phyloP scores from a whole-genome alignment of 164 flowering plant genomes.

The Liriodendron chinense region DNA sequence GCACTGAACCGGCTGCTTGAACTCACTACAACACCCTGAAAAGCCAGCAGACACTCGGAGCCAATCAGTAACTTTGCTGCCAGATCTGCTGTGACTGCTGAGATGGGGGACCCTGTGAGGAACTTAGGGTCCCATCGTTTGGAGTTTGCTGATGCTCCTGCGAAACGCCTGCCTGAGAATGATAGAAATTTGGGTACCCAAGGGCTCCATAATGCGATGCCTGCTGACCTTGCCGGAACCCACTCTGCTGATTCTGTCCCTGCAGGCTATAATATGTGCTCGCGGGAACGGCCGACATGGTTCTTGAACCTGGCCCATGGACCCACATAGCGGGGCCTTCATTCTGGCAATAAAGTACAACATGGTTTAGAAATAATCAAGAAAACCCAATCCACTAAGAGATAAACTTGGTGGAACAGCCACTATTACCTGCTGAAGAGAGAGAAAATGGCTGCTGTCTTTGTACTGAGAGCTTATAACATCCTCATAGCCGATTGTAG shows the following conservation, averaged over 20 bases:
- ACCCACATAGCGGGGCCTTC: slow-evolving; percentile 75
- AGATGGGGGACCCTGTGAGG: slow-evolving; percentile 62
- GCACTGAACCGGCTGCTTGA: slow-evolving; percentile 27
- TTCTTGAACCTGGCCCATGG: slow-evolving; percentile 77
- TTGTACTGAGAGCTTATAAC: slow-evolving; percentile 82
- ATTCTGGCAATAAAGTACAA: slow-evolving; percentile 33
- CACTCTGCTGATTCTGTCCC: slow-evolving; percentile 64
- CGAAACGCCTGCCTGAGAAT: slow-evolving; percentile 59
- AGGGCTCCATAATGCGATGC: slow-evolving; percentile 64
- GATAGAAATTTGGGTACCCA: slow-evolving; percentile 81
- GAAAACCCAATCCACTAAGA: neutral
- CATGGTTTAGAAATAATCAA: too few species aligned
- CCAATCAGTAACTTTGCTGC: slow-evolving; percentile 76
- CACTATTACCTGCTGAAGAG: slow-evolving; percentile 61
- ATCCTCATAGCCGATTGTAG: slow-evolving; percentile 74
- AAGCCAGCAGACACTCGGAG: slow-evolving; percentile 26
- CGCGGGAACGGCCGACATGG: slow-evolving; percentile 64
- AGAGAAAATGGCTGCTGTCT: slow-evolving; percentile 58
- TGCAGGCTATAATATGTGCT: slow-evolving; percentile 75
- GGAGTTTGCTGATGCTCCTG: slow-evolving; percentile 76
- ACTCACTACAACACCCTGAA: slow-evolving; percentile 44
- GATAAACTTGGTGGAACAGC: neutral
- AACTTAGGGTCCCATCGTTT: slow-evolving; percentile 55
- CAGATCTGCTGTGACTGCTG: slow-evolving; percentile 87
- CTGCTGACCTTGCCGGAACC: slow-evolving; percentile 80